A percentile compares a stretch with the other conserved stretches of the same genome.
These are phyloP conservation scores for Lyophyllum semitale DNA, from an alignment of 768 basidiomycete genomes.

Conservation along the genomic window DNA sequence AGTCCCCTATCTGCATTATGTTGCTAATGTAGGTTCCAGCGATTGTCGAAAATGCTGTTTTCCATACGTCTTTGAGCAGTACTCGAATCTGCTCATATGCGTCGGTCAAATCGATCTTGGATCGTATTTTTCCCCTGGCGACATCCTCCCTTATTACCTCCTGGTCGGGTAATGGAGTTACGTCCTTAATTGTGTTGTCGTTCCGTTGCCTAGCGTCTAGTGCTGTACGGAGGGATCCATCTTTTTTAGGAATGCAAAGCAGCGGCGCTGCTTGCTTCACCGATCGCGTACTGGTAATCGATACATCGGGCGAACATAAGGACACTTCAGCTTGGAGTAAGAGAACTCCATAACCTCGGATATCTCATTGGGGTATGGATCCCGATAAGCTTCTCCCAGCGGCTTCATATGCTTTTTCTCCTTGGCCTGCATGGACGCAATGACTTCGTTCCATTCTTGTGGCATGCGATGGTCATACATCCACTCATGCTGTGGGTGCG, in stretches of 20 bases:
- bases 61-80: neutral
- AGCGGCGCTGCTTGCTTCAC: neutral
- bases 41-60: neutral
- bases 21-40: neutral
- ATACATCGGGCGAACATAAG: too few species aligned
- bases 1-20: neutral
- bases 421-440: neutral
- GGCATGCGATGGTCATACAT: neutral
- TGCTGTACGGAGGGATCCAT: neutral
- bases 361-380: neutral
- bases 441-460: slow-evolving; percentile 13
- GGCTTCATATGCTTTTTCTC: neutral
- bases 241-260: neutral
- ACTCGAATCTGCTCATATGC: neutral
- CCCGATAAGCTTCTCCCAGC: neutral
- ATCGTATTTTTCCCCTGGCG: neutral
- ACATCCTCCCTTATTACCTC: slow-evolving; percentile 1
- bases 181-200: neutral
- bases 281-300: neutral
- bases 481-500: neutral
- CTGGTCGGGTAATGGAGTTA: neutral
- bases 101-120: neutral
- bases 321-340: neutral
- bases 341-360: neutral
- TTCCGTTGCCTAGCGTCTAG: neutral